Evolutionary conservation across 306 rosid species (phyloP).

Genomic region (Trifolium dubium): DNA sequence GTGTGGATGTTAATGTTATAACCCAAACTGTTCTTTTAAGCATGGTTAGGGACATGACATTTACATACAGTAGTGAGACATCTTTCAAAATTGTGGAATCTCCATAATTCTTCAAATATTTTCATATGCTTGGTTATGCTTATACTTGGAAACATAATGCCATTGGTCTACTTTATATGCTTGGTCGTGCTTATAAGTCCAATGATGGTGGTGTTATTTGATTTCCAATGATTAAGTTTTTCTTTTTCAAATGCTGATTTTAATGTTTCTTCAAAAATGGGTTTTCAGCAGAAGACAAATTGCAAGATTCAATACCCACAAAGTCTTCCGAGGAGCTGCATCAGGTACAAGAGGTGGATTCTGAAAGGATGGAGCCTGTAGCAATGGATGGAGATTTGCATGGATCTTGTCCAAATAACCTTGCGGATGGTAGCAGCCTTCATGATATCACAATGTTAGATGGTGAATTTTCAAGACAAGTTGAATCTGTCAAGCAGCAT

Average conservation of each 20-base stretch:
- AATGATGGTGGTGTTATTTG: background rate
- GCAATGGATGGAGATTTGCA: slow-evolving; percentile 44
- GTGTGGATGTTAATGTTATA: background rate
- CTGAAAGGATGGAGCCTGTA: slow-evolving; percentile 50
- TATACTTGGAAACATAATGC: background rate
- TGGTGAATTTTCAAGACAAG: slow-evolving; percentile 54
- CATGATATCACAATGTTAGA: slow-evolving; percentile 56
- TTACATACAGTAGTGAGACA: background rate
- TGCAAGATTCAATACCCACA: slow-evolving; percentile 50
- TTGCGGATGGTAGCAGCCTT: slow-evolving; percentile 42
- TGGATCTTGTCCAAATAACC: slow-evolving; percentile 50
- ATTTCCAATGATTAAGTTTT: slow-evolving; percentile 9
- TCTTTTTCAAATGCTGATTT: slow-evolving; percentile 23
- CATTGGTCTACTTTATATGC: background rate
- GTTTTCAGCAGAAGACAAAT: slow-evolving; percentile 65
- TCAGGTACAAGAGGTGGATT: slow-evolving; percentile 45
- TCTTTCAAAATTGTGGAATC: slow-evolving; percentile 7
- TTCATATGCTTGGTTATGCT: slow-evolving; percentile 5
- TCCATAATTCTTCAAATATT: background rate
- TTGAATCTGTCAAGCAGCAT: slow-evolving; percentile 60
- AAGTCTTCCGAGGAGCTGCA: slow-evolving; percentile 61
- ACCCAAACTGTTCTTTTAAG: background rate
- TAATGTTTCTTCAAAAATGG: slow-evolving; percentile 10
- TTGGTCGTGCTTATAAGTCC: slow-evolving; percentile 28
- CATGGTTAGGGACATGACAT: slow-evolving; percentile 23